Base-by-base conservation (phyloP, 305 asterid species). In the Nicotiana rustica region DNA sequence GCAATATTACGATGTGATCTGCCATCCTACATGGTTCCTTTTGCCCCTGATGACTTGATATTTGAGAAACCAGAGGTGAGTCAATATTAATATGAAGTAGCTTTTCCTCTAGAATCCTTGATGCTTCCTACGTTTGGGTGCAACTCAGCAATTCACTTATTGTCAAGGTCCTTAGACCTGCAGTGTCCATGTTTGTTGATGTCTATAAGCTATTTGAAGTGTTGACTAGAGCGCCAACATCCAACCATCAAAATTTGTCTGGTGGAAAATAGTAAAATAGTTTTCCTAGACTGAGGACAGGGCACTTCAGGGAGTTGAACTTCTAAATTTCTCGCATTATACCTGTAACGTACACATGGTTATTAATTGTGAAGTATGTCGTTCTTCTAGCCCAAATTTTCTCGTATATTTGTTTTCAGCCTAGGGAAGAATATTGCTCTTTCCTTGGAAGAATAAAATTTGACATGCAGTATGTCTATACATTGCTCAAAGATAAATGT, bases 1-100 rank as follows among this genome's bases (percentile, higher is more conserved):
- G 99, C 95, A 41, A 82, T 93, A 94, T 65, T 95, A 85, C 98
- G 98, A 35, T 93, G 92, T 69, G 98, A 96, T 89, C 99, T 96
- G 85, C 99, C 99, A 47, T 79, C 85, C 83, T 94, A 96, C 86
- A 94, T 96, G 98, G 98, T 96, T 85, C 99, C 99, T 67, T 96
- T 91, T 86, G 47, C 90, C 41, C 89, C 95, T 41, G 82, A 86
- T 14, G 98, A 94, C 87, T 91, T 96, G 81, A 57, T 78, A 33
- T 96, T 93, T 88, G 86, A 57, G 80, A 92, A 91, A 86, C 98
- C 99, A 77, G 97, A 92, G 97, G 99, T 96, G 77, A 81, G 94
- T 85, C 82, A 80, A 77, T 79, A 82, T 67, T 71, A 60, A 73
- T 49, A 15, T 49, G 35, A 65, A 73, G 73, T n/a, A 38, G 19